phyloP scores from a whole-genome alignment of 2,329 filamentous ascomycete species.

The Xylaria sp. region DNA sequence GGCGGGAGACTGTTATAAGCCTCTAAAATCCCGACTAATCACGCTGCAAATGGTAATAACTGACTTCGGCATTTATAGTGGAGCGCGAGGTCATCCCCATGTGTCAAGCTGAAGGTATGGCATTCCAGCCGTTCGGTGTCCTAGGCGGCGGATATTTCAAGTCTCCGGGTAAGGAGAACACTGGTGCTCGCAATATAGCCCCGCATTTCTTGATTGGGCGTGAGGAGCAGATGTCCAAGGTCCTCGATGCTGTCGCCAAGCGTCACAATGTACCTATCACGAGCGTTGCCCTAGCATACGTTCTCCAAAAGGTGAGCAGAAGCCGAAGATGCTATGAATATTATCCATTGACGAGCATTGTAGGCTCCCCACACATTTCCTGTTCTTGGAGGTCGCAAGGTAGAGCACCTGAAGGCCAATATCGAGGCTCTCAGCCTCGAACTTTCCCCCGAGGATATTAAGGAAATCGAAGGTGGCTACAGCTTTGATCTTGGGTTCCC shows the following conservation, averaged over 20 bases:
- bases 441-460: conserved; percentile 63
- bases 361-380: conserved; percentile 68
- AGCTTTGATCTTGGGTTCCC: conserved; percentile 60
- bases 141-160: conserved; percentile 33
- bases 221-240: conserved; percentile 19
- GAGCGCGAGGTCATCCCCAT: conserved; percentile 69
- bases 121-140: conserved; percentile 56
- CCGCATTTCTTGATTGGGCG: conserved; percentile 6
- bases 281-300: conserved; percentile 18
- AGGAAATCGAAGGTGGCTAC: conserved; percentile 62
- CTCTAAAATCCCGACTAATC: no score
- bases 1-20: no score
- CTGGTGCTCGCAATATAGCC: conserved; percentile 11
- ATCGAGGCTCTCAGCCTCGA: conserved; percentile 54
- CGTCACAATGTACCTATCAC: conserved; percentile 19
- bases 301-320: background rate
- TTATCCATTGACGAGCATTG: conserved; percentile 49
- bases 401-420: conserved; percentile 62
- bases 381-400: conserved; percentile 65
- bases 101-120: conserved; percentile 64
- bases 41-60: no score
- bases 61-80: conserved; percentile 39
- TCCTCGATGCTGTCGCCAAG: conserved; percentile 22
- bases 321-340: background rate
- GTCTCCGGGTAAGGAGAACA: background rate